Evolutionary conservation across 352 stramenopile genomes (phyloP).

Genomic region (Globisporangium carolinianum): DNA sequence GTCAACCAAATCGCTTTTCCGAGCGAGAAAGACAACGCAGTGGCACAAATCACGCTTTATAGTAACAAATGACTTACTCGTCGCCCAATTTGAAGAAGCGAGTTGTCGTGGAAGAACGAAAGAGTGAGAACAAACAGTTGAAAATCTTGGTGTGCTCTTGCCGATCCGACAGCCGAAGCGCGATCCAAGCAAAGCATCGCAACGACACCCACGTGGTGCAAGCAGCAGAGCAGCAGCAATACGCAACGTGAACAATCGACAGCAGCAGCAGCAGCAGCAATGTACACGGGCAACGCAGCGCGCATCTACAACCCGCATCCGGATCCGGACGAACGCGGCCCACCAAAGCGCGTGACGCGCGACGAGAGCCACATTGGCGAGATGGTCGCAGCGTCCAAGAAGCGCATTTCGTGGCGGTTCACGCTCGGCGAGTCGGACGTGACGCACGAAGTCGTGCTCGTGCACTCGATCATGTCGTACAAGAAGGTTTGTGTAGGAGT

Average conservation of each 20-base stretch:
- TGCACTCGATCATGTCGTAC: conserved; percentile 82
- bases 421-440: conserved; percentile 67
- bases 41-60: no score
- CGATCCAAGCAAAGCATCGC: not conserved
- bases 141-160: no score
- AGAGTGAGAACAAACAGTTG: no score
- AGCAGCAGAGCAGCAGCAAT: not conserved
- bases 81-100: no score
- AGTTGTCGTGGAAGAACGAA: no score
- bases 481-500: conserved; percentile 42
- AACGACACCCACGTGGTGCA: not conserved
- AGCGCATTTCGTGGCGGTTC: conserved; percentile 81
- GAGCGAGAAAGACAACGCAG: no score
- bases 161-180: no score
- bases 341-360: conserved; percentile 61
- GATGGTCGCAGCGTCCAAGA: conserved; percentile 77
- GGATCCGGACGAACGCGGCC: conserved; percentile 58
- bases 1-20: no score
- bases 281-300: conserved; percentile 49
- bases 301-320: conserved; percentile 68
- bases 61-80: no score
- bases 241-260: not conserved
- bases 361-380: conserved; percentile 78
- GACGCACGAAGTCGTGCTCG: conserved; percentile 66
- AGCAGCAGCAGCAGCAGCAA: conserved; percentile 8